These are phyloP conservation scores for Melastoma candidum DNA, from an alignment of 441 rosid genomes.

Conservation along the genomic window DNA sequence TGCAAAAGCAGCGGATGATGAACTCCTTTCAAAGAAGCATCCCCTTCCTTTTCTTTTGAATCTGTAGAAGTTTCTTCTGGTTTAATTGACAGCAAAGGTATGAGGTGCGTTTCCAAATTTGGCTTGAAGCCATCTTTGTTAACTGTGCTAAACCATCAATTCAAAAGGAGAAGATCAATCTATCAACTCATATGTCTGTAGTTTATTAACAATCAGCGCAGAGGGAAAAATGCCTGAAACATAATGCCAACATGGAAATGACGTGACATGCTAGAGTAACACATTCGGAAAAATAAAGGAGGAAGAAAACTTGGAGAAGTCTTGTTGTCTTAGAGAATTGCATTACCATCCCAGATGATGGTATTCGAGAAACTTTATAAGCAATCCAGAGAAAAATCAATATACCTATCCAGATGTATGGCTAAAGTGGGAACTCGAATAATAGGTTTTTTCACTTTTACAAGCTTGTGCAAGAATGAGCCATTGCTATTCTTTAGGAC, in stretches of 20 bases:
- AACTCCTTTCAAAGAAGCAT: conserved; percentile 36
- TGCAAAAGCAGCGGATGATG: conserved; percentile 89
- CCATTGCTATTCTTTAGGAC: conserved; percentile 61
- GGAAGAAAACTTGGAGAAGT: too few relatives aligned
- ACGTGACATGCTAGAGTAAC: too few relatives aligned
- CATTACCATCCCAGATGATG: too few relatives aligned
- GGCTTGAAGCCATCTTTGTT: conserved; percentile 92
- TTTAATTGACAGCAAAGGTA: conserved; percentile 65
- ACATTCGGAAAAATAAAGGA: too few relatives aligned
- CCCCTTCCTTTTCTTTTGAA: conserved; percentile 34
- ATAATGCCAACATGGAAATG: too few relatives aligned
- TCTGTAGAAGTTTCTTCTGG: conserved; percentile 41
- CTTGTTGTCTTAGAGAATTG: too few relatives aligned
- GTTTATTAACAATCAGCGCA: too few relatives aligned
- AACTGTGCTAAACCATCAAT: conserved; percentile 59
- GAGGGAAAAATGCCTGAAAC: too few relatives aligned
- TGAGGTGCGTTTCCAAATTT: conserved; percentile 78
- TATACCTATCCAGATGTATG: conserved; percentile 87
- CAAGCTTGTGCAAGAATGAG: conserved; percentile 67
- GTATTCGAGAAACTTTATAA: too few relatives aligned
- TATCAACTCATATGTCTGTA: conserved; percentile 14
- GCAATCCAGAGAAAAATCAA: neutral
- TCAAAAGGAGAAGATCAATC: conserved; percentile 3
- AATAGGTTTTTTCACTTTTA: conserved; percentile 72
- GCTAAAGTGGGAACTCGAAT: conserved; percentile 82